Evolutionary conservation across 2,329 filamentous ascomycete species (phyloP).

Genomic region (Fusarium circinatum): DNA sequence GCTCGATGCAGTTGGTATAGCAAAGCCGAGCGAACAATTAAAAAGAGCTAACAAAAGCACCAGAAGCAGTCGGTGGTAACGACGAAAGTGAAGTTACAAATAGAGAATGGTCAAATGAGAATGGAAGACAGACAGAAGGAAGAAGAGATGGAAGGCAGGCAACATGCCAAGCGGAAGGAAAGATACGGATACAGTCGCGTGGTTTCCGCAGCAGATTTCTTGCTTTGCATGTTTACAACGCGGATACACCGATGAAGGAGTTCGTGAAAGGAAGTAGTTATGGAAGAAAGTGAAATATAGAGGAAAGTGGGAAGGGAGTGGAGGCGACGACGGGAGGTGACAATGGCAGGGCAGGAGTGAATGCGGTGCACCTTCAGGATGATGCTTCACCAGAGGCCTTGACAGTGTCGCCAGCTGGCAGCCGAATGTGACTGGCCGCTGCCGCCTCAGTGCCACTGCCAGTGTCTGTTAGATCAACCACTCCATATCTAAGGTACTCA

Average conservation of each 20-base stretch:
- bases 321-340: neutral
- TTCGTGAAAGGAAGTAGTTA: neutral
- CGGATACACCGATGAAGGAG: slow-evolving; percentile 13
- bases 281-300: neutral
- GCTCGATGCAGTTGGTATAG: slow-evolving; percentile 10
- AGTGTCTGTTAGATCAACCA: neutral
- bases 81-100: neutral
- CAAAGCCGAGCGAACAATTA: slow-evolving; percentile 13
- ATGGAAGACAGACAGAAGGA: slow-evolving; percentile 3
- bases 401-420: slow-evolving; percentile 36
- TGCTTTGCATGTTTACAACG: slow-evolving; percentile 25
- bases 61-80: neutral
- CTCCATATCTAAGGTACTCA: neutral
- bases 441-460: neutral
- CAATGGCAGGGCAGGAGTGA: neutral
- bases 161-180: slow-evolving; percentile 15
- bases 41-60: neutral
- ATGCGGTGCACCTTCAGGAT: slow-evolving; percentile 26
- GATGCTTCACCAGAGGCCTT: slow-evolving; percentile 24
- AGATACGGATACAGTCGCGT: slow-evolving; percentile 18
- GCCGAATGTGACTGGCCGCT: slow-evolving; percentile 24
- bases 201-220: slow-evolving; percentile 27
- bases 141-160: neutral
- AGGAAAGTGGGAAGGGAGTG: neutral
- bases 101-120: neutral